A percentile compares a stretch with the other conserved stretches of the same genome.
Conservation (phyloP, 257 asterid species). For the Ilex asprella region DNA sequence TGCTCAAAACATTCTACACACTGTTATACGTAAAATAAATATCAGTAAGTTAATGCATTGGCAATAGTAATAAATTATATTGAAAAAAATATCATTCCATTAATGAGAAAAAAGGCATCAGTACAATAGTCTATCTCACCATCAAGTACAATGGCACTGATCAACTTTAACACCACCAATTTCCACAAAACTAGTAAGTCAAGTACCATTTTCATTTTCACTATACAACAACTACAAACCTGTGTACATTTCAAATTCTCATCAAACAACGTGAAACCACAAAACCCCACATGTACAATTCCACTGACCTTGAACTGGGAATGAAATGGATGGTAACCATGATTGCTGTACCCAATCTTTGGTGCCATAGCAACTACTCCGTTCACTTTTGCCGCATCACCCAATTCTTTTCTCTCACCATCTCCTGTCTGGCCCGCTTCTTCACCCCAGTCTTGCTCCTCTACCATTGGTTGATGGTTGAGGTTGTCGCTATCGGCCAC, state of each 20-base stretch:
- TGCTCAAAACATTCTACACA: too few relatives aligned
- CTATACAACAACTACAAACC: constrained; percentile 30
- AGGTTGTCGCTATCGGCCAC: constrained; percentile 61
- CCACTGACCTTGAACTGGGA: constrained; percentile 98
- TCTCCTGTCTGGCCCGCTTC: constrained; percentile 50
- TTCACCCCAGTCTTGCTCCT: constrained; percentile 72
- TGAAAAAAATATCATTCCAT: constrained; percentile 6
- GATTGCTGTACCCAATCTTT: constrained; percentile 61
- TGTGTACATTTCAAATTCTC: constrained; percentile 50
- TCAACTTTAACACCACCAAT: constrained; percentile 20
- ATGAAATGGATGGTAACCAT: constrained; percentile 57
- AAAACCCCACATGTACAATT: constrained; percentile 33
- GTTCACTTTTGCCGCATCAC: constrained; percentile 50
- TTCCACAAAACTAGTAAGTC: constrained; percentile 8
- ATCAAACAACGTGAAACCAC: constrained; percentile 49
- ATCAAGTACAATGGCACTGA: constrained; percentile 20
- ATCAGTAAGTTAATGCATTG: neutral
- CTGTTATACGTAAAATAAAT: too few relatives aligned
- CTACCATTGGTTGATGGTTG: constrained; percentile 43
- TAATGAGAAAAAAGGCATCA: constrained; percentile 10
- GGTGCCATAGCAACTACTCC: constrained; percentile 55
- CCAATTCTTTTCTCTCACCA: constrained; percentile 68
- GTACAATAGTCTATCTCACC: constrained; percentile 38
- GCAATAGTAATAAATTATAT: neutral
- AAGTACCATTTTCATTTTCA: constrained; percentile 9